Base-by-base conservation (phyloP, 2,329 filamentous ascomycete species). In the Xylaria sp. region DNA sequence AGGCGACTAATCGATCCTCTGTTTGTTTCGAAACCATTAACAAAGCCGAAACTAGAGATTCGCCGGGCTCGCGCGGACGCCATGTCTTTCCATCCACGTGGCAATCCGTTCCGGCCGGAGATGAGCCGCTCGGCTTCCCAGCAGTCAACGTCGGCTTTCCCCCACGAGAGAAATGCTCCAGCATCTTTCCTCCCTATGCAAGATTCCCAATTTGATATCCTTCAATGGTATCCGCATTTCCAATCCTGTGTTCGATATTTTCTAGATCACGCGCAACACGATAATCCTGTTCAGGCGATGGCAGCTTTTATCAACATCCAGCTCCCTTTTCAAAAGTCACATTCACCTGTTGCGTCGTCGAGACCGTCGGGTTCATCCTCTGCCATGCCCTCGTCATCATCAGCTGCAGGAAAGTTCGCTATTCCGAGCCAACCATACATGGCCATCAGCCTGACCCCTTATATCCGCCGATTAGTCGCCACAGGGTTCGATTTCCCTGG, bases 151-250 rank as follows among this genome's bases (percentile, higher is more conserved):
- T 63, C 65, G 47, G 65, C 66, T 11, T 64, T 67, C 41, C 63
- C 65, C 19, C 51, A 68, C 19, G 68, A 69, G 10, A 67, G 66
- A 31, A 56, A 67, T 19, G 60, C 68, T 23, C 54, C 68, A 19
- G 63, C 52, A 4, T 65, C 68, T 29, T 71, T 71, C 13, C 55
- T 71, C n/a, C 67, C 70, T 10, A 65, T 71, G 38, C 70, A 70
- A 62, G 70, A 68, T 58, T 67, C 65, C n/a, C 71, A 72, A 48
- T 89, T 93, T 77, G 90, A 94, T 76, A 90, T 97, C 66, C 90
- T 97, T 74, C 90, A 93, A 63, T 98, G 95, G 95, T 91, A 96
- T 75, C 91, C 92, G 9, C 90, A 90, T 62, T 96, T 96, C 75
- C 90, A 95, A 77, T 93, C 88, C 67, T 99, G 95, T 77, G 88